phyloP scores from a whole-genome alignment of 257 asterid species.

The Solanum sejunctum region DNA sequence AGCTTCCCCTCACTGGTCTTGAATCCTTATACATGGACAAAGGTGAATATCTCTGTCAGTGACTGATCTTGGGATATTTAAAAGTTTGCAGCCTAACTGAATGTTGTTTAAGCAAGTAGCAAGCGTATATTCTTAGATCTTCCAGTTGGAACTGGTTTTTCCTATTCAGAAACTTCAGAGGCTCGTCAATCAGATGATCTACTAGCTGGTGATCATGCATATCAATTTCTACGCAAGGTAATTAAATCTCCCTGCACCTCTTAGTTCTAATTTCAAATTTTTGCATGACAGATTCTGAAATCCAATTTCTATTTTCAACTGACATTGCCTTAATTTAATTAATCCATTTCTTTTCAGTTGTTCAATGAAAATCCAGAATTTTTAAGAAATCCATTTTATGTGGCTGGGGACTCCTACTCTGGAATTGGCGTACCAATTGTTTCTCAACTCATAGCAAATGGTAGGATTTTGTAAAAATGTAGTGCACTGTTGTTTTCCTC shows the following conservation, averaged over 20 bases:
- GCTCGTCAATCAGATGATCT: not conserved
- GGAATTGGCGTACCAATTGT: conserved; percentile 5
- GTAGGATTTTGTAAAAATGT: not conserved
- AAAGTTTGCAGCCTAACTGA: not conserved
- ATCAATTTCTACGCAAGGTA: conserved; percentile 4
- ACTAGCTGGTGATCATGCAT: not conserved
- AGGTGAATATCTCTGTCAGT: not conserved
- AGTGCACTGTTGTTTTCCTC: not conserved
- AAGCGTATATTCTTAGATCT: conserved; percentile 1
- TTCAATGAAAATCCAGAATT: conserved; percentile 1
- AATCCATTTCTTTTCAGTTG: not conserved
- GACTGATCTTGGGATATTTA: not conserved
- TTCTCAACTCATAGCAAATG: conserved; percentile 3
- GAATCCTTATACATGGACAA: not conserved
- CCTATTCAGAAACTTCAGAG: conserved; percentile 9
- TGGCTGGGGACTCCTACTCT: conserved; percentile 9
- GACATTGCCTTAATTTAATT: not conserved
- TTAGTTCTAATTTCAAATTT: not conserved
- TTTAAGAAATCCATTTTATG: not conserved
- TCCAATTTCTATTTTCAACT: not conserved
- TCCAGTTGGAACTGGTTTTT: conserved; percentile 1
- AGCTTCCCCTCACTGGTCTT: conserved; percentile 2
- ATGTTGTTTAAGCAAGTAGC: not conserved
- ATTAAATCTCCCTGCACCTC: not conserved
- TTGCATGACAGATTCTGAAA: not conserved